Evolutionary conservation across 768 basidiomycete species (phyloP).

Genomic region (Hericium erinaceus): DNA sequence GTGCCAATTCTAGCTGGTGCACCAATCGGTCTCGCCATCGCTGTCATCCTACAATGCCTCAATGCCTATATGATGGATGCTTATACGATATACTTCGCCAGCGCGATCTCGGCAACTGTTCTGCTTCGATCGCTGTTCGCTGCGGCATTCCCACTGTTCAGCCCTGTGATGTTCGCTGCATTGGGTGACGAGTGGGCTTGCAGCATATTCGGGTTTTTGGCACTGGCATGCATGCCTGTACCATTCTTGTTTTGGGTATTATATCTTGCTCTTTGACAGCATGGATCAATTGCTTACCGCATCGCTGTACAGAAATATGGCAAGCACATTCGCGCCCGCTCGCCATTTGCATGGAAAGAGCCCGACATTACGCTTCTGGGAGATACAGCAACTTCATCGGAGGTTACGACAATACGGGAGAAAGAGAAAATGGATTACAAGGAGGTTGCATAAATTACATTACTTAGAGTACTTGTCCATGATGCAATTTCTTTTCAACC

Average conservation of each 20-base stretch:
- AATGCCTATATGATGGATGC: slow-evolving; percentile 66
- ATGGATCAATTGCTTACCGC: slow-evolving; percentile 1
- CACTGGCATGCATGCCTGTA: slow-evolving; percentile 43
- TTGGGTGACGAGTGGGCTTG: slow-evolving; percentile 49
- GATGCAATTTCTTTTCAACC: too few relatives aligned
- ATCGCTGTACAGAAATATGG: slow-evolving; percentile 37
- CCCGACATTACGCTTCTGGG: neutral
- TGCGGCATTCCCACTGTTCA: slow-evolving; percentile 53
- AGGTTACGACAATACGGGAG: neutral
- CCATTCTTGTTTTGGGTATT: slow-evolving; percentile 49
- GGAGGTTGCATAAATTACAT: too few relatives aligned
- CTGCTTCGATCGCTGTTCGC: slow-evolving; percentile 57
- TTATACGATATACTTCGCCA: slow-evolving; percentile 57
- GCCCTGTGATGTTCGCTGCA: slow-evolving; percentile 38
- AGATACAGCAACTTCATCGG: neutral
- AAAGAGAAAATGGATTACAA: neutral
- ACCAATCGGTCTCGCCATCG: slow-evolving; percentile 58
- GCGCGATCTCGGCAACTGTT: slow-evolving; percentile 60
- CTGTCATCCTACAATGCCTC: slow-evolving; percentile 57
- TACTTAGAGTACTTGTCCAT: too few relatives aligned
- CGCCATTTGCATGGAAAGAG: slow-evolving; percentile 36
- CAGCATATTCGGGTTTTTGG: slow-evolving; percentile 44
- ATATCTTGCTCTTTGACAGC: slow-evolving; percentile 4
- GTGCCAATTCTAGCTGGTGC: slow-evolving; percentile 57
- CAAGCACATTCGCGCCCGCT: slow-evolving; percentile 35